A percentile compares a stretch with the other conserved stretches of the same genome.
phyloP scores from a whole-genome alignment of 2,329 filamentous ascomycete species.

The Apiospora marii region DNA sequence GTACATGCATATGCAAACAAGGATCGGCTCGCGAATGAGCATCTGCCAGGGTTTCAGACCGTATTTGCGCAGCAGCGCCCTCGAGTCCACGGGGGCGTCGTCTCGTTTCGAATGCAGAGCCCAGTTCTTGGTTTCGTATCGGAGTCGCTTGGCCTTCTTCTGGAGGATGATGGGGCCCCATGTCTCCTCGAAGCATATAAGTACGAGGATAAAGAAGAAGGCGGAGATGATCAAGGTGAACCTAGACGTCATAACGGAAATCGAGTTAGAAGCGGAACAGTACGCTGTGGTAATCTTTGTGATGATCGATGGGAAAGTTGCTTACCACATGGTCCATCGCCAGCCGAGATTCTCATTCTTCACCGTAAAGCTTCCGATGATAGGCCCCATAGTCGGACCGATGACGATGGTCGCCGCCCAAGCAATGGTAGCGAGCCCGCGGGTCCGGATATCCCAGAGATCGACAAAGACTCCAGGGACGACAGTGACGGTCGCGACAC shows the following conservation, averaged over 20 bases:
- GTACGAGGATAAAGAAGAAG: slow-evolving; percentile 42
- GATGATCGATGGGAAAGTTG: slow-evolving; percentile 33
- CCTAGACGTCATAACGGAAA: background rate
- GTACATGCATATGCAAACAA: slow-evolving; percentile 33
- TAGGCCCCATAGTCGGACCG: slow-evolving; percentile 30
- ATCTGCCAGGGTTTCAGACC: slow-evolving; percentile 34
- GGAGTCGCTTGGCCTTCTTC: slow-evolving; percentile 54
- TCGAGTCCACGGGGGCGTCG: slow-evolving; percentile 35
- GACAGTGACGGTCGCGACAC: slow-evolving; percentile 28
- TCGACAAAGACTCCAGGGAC: slow-evolving; percentile 33
- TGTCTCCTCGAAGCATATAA: slow-evolving; percentile 58
- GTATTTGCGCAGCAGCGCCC: slow-evolving; percentile 30
- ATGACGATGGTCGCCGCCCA: slow-evolving; percentile 33
- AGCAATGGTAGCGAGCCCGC: slow-evolving; percentile 31
- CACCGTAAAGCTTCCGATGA: background rate
- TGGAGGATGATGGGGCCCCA: slow-evolving; percentile 57
- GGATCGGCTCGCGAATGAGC: slow-evolving; percentile 33
- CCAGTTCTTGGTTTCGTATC: slow-evolving; percentile 51
- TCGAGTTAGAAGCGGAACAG: slow-evolving; percentile 37
- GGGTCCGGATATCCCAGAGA: slow-evolving; percentile 31
- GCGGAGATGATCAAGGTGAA: background rate
- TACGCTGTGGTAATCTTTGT: no score
- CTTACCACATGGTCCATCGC: slow-evolving; percentile 61
- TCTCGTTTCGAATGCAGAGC: slow-evolving; percentile 40
- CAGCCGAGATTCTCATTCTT: slow-evolving; percentile 52